Base-by-base conservation (phyloP, 2,329 filamentous ascomycete species). In the Thermoascus crustaceus region DNA sequence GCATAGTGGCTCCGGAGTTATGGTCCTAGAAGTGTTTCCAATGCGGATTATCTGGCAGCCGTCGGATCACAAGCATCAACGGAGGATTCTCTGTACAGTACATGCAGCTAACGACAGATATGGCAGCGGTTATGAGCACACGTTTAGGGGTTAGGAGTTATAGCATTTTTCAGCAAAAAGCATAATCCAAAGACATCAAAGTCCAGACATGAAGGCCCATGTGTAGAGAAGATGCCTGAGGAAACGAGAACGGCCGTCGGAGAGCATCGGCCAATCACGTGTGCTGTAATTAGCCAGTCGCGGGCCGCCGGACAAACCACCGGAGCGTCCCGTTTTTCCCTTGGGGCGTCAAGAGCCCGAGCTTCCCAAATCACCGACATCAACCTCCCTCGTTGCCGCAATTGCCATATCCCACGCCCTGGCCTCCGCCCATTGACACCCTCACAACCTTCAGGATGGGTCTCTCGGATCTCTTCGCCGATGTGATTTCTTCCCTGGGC, bases 401-500 rank as follows among this genome's bases (percentile, higher is more conserved):
- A 47, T 39, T 43, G 38, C 32, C 33, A 34, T 35, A 35, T 44
- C 40, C 45, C 47, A 44, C 46, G 40, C 26, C 39, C 37, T 40
- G 39, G 39, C 45, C 37, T 43, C 43, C 43, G 43, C 48, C 50
- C 54, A 57, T 55, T 58, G 52, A 55, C 33, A 35, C 31, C 34
- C 30, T 32, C 44, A 42, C 45, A 42, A 41, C 44, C 43, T 48
- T 53, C 57, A 63, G 45, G 57, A 80, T 80, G 76, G 74, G 75
- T 61, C 66, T 80, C 66, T 68, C 73, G 60, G 74, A 79, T 58
- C 73, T 77, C 64, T 71, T 80, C 66, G 67, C 70, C 63, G 75
- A 78, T 61, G 64, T 72, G 69, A 77, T 71, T 68, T 76, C 71
- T 67, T 78, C 71, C 68, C 77, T 76, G 68, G 75, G 68, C 64